phyloP scores from a whole-genome alignment of 179 eudicot species.

The Drosera spatulata region DNA sequence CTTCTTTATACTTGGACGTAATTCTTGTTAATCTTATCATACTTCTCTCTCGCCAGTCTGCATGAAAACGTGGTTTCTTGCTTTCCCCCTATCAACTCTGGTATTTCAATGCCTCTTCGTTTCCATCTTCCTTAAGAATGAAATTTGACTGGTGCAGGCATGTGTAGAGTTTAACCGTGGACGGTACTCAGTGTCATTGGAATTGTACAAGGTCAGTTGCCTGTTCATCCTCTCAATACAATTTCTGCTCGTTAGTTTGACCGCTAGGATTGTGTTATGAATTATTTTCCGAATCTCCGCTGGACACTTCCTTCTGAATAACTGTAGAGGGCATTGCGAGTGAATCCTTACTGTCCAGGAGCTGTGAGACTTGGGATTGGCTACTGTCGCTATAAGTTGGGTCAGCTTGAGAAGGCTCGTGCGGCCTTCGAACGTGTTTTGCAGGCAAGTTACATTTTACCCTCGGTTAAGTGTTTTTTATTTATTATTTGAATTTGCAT shows the following conservation, averaged over 20 bases:
- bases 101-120: not conserved
- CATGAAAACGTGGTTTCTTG: not conserved
- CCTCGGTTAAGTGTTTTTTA: conserved; percentile 7
- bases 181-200: conserved; percentile 71
- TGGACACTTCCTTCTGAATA: not conserved
- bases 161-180: conserved; percentile 89
- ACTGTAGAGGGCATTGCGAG: conserved; percentile 75
- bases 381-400: conserved; percentile 83
- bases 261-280: not conserved
- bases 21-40: no score
- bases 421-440: conserved; percentile 85
- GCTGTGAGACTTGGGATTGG: conserved; percentile 94
- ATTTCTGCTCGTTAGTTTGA: not conserved
- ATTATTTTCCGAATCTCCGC: not conserved
- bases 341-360: conserved; percentile 79
- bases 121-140: not conserved
- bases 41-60: not conserved
- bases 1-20: no score
- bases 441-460: conserved; percentile 41
- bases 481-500: not conserved
- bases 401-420: conserved; percentile 89
- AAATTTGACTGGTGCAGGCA: conserved; percentile 44
- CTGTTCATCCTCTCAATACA: not conserved
- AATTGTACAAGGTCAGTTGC: conserved; percentile 73
- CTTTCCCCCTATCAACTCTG: not conserved